phyloP scores from a whole-genome alignment of 208 protist genomes.

The Crithidia brevicula region DNA sequence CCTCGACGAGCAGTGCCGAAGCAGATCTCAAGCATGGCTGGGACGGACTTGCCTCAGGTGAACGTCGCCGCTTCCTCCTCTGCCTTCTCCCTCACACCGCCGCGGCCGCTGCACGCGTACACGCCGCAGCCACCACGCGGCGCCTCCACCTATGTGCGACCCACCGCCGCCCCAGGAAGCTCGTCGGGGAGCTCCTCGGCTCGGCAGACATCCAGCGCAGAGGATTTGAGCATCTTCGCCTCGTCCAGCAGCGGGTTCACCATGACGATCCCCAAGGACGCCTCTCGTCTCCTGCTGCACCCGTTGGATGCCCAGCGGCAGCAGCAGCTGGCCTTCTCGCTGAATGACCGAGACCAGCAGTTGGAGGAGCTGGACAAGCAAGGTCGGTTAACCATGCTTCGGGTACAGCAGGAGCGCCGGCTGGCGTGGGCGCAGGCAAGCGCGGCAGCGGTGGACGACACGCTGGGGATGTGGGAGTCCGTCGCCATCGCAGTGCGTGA shows the following conservation, averaged over 20 bases:
- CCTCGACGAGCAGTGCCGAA: too few relatives aligned
- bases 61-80: neutral
- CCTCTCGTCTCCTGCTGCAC: conserved; percentile 43
- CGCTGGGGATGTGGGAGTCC: conserved; percentile 48
- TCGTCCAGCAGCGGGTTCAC: conserved; percentile 10
- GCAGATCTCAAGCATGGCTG: neutral
- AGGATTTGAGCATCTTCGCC: too few relatives aligned
- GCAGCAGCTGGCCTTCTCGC: conserved; percentile 30
- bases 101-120: neutral
- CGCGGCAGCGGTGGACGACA: conserved; percentile 39
- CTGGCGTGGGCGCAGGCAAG: conserved; percentile 49
- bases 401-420: conserved; percentile 54
- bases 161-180: neutral
- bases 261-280: conserved; percentile 45
- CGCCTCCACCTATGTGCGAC: too few relatives aligned
- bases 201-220: neutral
- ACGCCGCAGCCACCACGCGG: too few relatives aligned
- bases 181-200: neutral
- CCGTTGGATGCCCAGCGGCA: conserved; percentile 55
- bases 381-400: conserved; percentile 46
- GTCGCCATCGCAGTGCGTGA: conserved; percentile 64
- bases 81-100: neutral
- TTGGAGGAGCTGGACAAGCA: conserved; percentile 51
- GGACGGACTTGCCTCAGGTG: neutral
- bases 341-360: conserved; percentile 38